Conservation (phyloP, 129 eudicot genomes). For the Heracleum sosnowskyi region DNA sequence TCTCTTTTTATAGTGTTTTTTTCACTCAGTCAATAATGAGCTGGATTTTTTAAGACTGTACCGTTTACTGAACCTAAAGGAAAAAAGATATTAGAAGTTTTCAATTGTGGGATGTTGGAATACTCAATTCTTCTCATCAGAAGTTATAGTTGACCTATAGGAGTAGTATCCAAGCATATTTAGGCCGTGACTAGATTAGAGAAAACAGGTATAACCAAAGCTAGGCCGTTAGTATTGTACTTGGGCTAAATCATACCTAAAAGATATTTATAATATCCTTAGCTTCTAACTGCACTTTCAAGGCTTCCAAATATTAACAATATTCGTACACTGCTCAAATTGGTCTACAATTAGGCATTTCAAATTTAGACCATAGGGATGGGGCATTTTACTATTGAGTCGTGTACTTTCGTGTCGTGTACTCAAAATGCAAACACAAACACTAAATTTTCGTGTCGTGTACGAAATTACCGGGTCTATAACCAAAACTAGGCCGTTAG, state of each 20-base stretch:
- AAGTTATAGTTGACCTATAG: neutral
- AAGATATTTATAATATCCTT: neutral
- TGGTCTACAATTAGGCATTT: no score
- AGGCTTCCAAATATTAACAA: no score
- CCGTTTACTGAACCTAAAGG: neutral
- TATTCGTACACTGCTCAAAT: no score
- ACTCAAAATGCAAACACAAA: no score
- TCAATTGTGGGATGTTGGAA: neutral
- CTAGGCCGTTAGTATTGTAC: neutral
- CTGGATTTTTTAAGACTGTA: neutral
- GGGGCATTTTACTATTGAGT: no score
- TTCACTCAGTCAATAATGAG: neutral
- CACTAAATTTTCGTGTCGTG: no score
- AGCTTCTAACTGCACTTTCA: no score
- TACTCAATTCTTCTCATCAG: neutral
- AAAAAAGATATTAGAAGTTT: neutral
- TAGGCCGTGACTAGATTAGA: neutral
- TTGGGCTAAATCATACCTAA: neutral
- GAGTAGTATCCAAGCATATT: neutral
- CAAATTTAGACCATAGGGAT: no score
- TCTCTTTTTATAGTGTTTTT: neutral
- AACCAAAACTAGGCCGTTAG: neutral
- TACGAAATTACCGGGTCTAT: no score
- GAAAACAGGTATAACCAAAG: neutral
- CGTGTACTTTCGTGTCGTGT: no score